phyloP scores from a whole-genome alignment of 352 stramenopile genomes.

The Sclerospora graminicola region DNA sequence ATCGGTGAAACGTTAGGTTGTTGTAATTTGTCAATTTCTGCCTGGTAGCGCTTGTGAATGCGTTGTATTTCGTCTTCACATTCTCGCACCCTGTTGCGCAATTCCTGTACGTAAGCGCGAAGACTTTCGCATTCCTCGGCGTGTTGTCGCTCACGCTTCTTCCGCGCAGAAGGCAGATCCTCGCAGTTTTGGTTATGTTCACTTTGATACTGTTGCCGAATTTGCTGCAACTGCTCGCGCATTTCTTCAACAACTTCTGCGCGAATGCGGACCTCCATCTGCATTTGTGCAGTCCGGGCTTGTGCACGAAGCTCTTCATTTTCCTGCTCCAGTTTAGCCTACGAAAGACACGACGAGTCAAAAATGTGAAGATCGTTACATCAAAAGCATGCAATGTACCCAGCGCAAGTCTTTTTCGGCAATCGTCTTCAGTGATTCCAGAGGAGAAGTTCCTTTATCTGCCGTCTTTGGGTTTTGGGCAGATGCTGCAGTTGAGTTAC shows the following conservation, averaged over 20 bases:
- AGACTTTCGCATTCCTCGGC: conserved; percentile 42
- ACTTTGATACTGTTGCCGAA: conserved; percentile 38
- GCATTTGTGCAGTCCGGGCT: conserved; percentile 40
- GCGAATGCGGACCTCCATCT: conserved; percentile 51
- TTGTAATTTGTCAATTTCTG: conserved; percentile 24
- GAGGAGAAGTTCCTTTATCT: conserved; percentile 19
- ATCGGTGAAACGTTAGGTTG: conserved; percentile 10
- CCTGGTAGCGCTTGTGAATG: conserved; percentile 50
- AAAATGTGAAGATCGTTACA: neutral
- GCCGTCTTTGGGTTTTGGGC: conserved; percentile 3
- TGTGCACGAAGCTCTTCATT: conserved; percentile 50
- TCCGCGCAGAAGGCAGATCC: conserved; percentile 22
- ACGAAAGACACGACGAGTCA: conserved; percentile 1
- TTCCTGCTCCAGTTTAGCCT: conserved; percentile 42
- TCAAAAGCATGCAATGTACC: conserved; percentile 4
- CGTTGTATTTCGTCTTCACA: conserved; percentile 79
- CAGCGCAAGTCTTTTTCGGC: conserved; percentile 20
- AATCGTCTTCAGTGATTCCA: conserved; percentile 19
- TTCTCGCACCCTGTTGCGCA: conserved; percentile 59
- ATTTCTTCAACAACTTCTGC: conserved; percentile 60
- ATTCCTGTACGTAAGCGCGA: conserved; percentile 43
- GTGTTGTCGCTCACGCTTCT: conserved; percentile 27
- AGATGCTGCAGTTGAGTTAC: neutral
- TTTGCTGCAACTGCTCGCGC: conserved; percentile 53
- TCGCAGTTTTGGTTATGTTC: conserved; percentile 28